Evolutionary conservation across 768 basidiomycete species (phyloP).

Genomic region (Leccinum imitatum): DNA sequence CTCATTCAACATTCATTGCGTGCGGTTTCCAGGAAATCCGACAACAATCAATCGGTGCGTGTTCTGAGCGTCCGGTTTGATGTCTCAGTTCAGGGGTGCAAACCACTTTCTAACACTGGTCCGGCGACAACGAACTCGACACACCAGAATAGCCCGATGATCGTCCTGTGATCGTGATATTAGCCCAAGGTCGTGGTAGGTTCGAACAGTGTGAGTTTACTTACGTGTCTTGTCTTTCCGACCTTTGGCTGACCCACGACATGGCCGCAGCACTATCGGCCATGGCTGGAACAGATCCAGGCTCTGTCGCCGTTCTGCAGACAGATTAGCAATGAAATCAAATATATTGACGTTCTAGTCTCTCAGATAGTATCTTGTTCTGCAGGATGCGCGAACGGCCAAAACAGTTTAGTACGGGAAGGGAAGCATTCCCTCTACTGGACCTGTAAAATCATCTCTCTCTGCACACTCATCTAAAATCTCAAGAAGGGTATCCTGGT

Average conservation of each 20-base stretch:
- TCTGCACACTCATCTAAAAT: constrained; percentile 27
- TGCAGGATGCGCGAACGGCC: background rate
- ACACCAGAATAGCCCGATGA: constrained; percentile 49
- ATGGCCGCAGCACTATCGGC: constrained; percentile 52
- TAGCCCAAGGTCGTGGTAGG: background rate
- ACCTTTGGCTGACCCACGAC: constrained; percentile 44
- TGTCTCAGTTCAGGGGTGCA: constrained; percentile 62
- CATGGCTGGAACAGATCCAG: constrained; percentile 50
- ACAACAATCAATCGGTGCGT: constrained; percentile 42
- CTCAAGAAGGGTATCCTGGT: constrained; percentile 22
- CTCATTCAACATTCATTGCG: background rate
- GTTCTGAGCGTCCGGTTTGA: constrained; percentile 55
- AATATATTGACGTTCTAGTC: background rate
- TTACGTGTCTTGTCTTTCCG: constrained; percentile 49
- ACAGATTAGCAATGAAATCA: constrained; percentile 2
- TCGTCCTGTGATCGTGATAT: constrained; percentile 35
- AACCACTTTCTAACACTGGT: constrained; percentile 54
- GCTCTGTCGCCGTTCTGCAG: constrained; percentile 47
- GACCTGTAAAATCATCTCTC: constrained; percentile 16
- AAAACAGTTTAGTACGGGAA: constrained; percentile 22
- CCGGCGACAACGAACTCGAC: constrained; percentile 42
- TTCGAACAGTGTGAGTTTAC: constrained; percentile 4
- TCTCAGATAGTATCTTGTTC: background rate
- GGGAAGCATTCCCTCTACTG: constrained; percentile 13
- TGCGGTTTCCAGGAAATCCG: constrained; percentile 38